phyloP scores from a whole-genome alignment of 2,329 filamentous ascomycete genomes.

The Penicillium glabrum region DNA sequence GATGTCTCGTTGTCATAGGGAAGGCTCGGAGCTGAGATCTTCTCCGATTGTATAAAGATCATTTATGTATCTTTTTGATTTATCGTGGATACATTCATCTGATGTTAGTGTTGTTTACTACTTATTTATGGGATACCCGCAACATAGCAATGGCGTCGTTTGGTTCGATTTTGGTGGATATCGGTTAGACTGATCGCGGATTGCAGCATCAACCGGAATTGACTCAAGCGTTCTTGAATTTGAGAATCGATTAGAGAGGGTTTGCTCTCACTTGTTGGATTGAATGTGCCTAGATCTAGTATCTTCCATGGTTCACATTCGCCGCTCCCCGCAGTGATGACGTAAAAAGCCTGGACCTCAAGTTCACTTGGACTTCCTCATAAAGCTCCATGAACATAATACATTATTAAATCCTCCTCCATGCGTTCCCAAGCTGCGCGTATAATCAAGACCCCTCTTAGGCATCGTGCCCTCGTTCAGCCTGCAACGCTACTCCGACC shows the following conservation, averaged over 20 bases:
- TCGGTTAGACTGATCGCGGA: too few relatives aligned
- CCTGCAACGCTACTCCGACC: conserved; percentile 22
- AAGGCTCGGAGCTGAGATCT: conserved; percentile 27
- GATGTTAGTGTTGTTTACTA: background rate
- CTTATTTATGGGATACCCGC: background rate
- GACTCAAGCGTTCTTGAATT: too few relatives aligned
- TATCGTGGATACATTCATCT: background rate
- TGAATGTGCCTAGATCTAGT: too few relatives aligned
- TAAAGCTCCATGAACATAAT: background rate
- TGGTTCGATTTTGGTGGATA: background rate
- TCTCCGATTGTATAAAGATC: background rate
- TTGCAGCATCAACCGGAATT: too few relatives aligned
- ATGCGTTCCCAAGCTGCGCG: conserved; percentile 31
- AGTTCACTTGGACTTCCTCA: background rate
- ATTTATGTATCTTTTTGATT: background rate
- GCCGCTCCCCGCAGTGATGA: conserved; percentile 30
- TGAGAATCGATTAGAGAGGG: background rate
- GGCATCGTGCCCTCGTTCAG: conserved; percentile 17
- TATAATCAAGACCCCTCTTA: conserved; percentile 19
- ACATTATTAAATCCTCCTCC: conserved; percentile 6
- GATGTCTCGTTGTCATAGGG: conserved; percentile 70
- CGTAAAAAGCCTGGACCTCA: conserved; percentile 23
- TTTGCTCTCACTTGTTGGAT: background rate
- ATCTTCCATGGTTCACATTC: background rate
- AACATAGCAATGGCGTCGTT: background rate